Base-by-base conservation (phyloP, 192 early-diverging fungal species). In the Linnemannia elongata region DNA sequence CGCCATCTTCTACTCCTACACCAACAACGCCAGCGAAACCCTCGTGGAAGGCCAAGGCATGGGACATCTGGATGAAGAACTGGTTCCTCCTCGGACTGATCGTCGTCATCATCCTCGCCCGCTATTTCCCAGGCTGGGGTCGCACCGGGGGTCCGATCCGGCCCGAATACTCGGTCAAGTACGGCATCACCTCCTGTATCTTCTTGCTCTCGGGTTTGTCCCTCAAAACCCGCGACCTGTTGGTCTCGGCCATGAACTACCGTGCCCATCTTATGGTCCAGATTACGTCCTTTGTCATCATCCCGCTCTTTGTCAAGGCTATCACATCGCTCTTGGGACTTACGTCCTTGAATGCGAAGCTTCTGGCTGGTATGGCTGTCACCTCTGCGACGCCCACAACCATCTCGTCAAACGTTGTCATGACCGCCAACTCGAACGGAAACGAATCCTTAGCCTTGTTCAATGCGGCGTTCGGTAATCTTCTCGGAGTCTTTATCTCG, bases 341-440 rank as follows among this genome's bases (percentile, higher is more conserved):
- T 35, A 86, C 90, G 1, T 47, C 75, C 6, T 88, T 96, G 42
- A 92, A 94, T 75, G 78, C 78, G 3, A 90, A 89, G 27, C 83
- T 96, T 4, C 72, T 94, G 69, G 89, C 90, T 24, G 95, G 95
- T 78, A 81, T 96, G 55, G 89, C 95, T 18, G 92, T 96, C 74
- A 90, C 92, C 55, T 92, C 91, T 18, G 88, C 90, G 12, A 94
- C 92, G 6, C 95, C 95, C 0, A 96, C 95, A 1, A 96, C 95
- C 9, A 93, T 96, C 66, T 94, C 94, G 5, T 96, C 95, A 22
- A 96, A 96, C 81, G 93, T 94, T 10, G 90, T 96, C 75, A 96
- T 96, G 95, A 96, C 95, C 24, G 92, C 92, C 76, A 92, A 93
- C 66, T 93, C 94, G 42, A 68, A 79, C 30, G 95, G 95, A 30